phyloP scores from a whole-genome alignment of 1,284 basidiomycete genomes.

The Leucoagaricus sp. region DNA sequence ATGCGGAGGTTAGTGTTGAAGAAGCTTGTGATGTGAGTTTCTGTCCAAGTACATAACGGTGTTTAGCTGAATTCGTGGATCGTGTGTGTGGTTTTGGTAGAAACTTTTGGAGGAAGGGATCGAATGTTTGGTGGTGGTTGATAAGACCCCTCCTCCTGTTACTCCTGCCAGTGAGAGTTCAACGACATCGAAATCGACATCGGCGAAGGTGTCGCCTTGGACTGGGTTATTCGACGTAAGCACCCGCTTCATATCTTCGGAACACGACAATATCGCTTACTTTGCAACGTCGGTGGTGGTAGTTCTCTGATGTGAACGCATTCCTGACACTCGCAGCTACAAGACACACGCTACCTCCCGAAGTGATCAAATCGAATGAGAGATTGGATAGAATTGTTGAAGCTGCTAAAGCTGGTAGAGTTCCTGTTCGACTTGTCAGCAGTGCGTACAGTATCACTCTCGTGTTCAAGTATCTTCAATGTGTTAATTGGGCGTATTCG shows the following conservation, averaged over 20 bases:
- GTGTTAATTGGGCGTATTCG: too few species aligned
- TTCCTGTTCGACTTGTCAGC: slow-evolving; percentile 73
- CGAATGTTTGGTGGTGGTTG: slow-evolving; percentile 63
- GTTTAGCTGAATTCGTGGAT: not conserved
- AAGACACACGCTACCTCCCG: slow-evolving; percentile 60
- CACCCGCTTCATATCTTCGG: slow-evolving; percentile 11
- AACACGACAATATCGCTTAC: not conserved
- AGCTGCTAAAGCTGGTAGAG: slow-evolving; percentile 69
- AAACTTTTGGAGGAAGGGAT: slow-evolving; percentile 61
- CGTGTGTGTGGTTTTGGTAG: slow-evolving; percentile 35
- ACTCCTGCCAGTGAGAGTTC: slow-evolving; percentile 22
- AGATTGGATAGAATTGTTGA: slow-evolving; percentile 66
- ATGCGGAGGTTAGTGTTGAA: slow-evolving; percentile 70
- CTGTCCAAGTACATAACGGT: not conserved
- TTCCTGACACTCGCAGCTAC: slow-evolving; percentile 80
- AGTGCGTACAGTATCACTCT: slow-evolving; percentile 49
- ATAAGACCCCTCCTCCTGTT: slow-evolving; percentile 21
- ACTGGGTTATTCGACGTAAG: slow-evolving; percentile 76
- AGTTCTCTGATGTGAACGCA: slow-evolving; percentile 83
- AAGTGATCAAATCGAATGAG: slow-evolving; percentile 57
- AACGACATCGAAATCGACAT: not conserved
- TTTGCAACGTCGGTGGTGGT: too few species aligned
- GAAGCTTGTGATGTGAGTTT: slow-evolving; percentile 73
- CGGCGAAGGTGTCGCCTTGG: too few species aligned
- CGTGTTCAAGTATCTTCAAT: too few species aligned